phyloP scores from a whole-genome alignment of 257 asterid genomes.

The Gentiana straminea region DNA sequence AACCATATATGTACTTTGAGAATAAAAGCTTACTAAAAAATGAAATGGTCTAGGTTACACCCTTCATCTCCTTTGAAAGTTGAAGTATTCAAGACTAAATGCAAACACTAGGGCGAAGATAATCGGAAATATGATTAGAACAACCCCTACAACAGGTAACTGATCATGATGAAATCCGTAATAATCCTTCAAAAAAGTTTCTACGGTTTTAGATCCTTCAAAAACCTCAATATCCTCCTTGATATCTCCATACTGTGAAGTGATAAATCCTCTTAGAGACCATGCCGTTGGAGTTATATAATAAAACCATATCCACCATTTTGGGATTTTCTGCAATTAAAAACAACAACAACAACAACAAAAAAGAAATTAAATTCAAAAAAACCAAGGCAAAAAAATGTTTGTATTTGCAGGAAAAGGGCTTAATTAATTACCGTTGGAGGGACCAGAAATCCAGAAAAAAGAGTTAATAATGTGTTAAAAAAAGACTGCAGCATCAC shows the following conservation, averaged over 20 bases:
- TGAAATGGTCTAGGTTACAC: neutral
- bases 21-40: too few relatives aligned
- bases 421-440: conserved; percentile 34
- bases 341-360: neutral
- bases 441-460: conserved; percentile 52
- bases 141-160: conserved; percentile 38
- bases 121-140: conserved; percentile 32
- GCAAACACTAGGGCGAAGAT: conserved; percentile 38
- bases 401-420: neutral
- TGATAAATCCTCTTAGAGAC: conserved; percentile 37
- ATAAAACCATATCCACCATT: conserved; percentile 22
- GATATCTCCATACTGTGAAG: conserved; percentile 46
- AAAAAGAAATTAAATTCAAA: neutral
- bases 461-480: conserved; percentile 33
- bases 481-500: conserved; percentile 32
- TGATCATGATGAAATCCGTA: conserved; percentile 35
- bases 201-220: conserved; percentile 31
- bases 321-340: conserved; percentile 17
- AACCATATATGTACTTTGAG: too few relatives aligned
- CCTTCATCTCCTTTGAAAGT: conserved; percentile 36
- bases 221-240: conserved; percentile 27
- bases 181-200: conserved; percentile 34
- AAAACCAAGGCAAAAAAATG: neutral
- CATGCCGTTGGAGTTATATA: conserved; percentile 24
- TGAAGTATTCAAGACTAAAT: conserved; percentile 30